Evolutionary conservation across 2,329 filamentous ascomycete species (phyloP).

Genomic region (Pseudogymnoascus sp.): DNA sequence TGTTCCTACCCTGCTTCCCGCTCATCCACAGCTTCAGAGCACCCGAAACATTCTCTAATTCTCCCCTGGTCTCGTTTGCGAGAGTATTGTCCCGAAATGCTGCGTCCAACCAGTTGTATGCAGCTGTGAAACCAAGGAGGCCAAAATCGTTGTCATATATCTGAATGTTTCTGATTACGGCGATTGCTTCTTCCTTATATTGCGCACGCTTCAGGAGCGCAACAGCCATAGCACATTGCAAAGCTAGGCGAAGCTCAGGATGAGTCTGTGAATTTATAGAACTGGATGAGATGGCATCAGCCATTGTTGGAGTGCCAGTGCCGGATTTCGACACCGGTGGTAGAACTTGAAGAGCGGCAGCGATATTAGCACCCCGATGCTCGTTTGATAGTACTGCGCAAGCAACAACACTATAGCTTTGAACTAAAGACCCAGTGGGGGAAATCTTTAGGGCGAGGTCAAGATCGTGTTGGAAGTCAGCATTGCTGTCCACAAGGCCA

Average conservation of each 20-base stretch:
- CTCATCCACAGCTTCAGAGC: conserved; percentile 57
- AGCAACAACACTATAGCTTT: conserved; percentile 52
- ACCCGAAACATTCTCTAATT: conserved; percentile 49
- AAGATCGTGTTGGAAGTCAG: conserved; percentile 10
- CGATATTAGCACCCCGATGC: conserved; percentile 18
- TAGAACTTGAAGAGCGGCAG: not conserved
- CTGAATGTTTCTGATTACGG: not conserved
- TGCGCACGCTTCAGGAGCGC: conserved; percentile 35
- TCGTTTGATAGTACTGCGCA: conserved; percentile 50
- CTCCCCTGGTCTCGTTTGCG: conserved; percentile 39
- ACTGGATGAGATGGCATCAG: not conserved
- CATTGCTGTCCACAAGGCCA: conserved; percentile 33
- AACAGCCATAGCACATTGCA: not conserved
- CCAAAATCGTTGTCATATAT: not conserved
- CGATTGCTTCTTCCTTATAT: not conserved
- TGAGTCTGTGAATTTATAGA: not conserved
- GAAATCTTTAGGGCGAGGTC: conserved; percentile 61
- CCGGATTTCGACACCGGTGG: conserved; percentile 4
- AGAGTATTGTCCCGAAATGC: conserved; percentile 42
- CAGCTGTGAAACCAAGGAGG: conserved; percentile 52
- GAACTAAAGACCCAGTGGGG: conserved; percentile 69
- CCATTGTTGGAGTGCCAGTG: not conserved
- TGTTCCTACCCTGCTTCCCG: conserved; percentile 38
- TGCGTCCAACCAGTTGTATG: conserved; percentile 50
- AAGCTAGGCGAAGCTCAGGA: not conserved